Base-by-base conservation (phyloP, 2,329 filamentous ascomycete genomes). In the Fulvia fulva region DNA sequence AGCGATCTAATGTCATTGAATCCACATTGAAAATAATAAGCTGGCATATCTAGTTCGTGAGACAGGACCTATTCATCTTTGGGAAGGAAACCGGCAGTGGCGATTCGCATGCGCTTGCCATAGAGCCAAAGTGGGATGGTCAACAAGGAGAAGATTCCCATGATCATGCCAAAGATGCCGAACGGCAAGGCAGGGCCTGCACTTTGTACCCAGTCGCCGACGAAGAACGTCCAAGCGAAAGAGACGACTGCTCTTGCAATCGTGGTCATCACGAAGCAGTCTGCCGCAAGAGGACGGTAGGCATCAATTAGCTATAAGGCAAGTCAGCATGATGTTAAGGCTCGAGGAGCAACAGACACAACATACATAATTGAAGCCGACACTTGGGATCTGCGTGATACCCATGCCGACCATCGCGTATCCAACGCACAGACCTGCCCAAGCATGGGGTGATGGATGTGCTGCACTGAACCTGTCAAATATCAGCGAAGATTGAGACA, bases 181-280 rank as follows among this genome's bases (percentile, higher is more conserved):
- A 83, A 83, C 0, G 80, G 76, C 53, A 80, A 69, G 0, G 80
- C 75, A 1, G 76, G 63, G 0, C 81, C 81, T 0, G 65, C 67
- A 0, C 69, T 50, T 1, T 70, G 63, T 0, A 81, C 73, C 81
- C 81, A 84, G 3, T 76, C 70, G 2, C 75, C 74, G 0, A 80
- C 77, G 46, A 83, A 83, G 55, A 82, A 82, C 0, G 79, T 80
- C 80, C 81, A 84, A 0, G 79, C 75, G 62, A 83, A 83, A 0
- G 76, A 74, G 8, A 84, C 75, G 5, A 82, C 68, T 11, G 79
- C 74, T 2, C 81, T 74, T 16, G 79, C 68, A 30, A 77, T 77
- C 1, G 80, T 81, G 0, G 83, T 76, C 52, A 80, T 77, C 12
- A 81, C 79, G 62, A 84, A 83, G 64, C 80, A 83, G 61, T 83